These are phyloP conservation scores for Alternaria postmessia DNA, from an alignment of 2,329 filamentous ascomycete genomes.

Conservation along the genomic window DNA sequence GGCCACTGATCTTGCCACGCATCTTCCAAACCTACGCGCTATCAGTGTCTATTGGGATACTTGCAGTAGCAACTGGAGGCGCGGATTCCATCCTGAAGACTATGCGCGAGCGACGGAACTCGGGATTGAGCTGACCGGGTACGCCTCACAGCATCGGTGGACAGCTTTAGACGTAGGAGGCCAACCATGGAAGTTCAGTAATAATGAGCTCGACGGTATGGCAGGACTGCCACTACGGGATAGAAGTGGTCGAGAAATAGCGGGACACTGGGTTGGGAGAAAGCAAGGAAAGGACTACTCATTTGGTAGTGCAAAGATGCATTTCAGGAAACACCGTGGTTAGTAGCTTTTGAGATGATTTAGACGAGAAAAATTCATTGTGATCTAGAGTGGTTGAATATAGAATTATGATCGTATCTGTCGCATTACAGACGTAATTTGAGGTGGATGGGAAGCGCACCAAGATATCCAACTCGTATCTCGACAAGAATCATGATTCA, in stretches of 20 bases:
- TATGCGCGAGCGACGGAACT: too few relatives aligned
- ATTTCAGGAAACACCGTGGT: background rate
- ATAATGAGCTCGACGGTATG: background rate
- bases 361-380: accelerated
- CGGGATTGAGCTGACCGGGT: accelerated
- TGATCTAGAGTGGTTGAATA: background rate
- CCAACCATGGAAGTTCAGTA: background rate
- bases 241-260: background rate
- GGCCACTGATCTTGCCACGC: too few relatives aligned
- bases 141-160: background rate
- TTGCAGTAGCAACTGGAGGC: accelerated
- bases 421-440: too few relatives aligned
- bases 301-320: background rate
- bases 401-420: background rate
- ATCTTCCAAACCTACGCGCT: too few relatives aligned
- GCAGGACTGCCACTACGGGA: background rate
- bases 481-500: too few relatives aligned
- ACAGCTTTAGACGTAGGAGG: background rate
- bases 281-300: background rate
- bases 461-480: too few relatives aligned
- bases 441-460: too few relatives aligned
- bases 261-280: background rate
- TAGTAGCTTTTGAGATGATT: background rate
- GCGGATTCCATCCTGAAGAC: too few relatives aligned
- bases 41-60: too few relatives aligned